phyloP scores from a whole-genome alignment of 768 basidiomycete genomes.

The Collybia sordida region DNA sequence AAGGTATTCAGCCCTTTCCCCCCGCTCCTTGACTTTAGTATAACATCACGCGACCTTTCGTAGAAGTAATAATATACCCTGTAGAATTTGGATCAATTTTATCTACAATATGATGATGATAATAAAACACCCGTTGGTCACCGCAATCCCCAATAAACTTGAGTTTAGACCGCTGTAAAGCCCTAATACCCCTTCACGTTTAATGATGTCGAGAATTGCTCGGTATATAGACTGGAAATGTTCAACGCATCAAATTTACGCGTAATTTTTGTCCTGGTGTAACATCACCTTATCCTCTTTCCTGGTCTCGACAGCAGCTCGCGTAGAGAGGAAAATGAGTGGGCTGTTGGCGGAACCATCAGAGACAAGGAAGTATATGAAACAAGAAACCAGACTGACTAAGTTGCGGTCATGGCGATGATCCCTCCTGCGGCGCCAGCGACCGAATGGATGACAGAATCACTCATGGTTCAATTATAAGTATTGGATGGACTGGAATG shows the following conservation, averaged over 20 bases:
- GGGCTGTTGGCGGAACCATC: conserved; percentile 55
- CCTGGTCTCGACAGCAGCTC: conserved; percentile 89
- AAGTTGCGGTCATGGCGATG: conserved; percentile 85
- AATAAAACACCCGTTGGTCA: conserved; percentile 79
- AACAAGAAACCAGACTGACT: conserved; percentile 46
- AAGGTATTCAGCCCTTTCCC: conserved; percentile 73
- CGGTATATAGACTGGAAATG: conserved; percentile 56
- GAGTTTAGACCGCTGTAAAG: conserved; percentile 87
- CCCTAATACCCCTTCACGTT: conserved; percentile 80
- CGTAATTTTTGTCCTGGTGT: neutral
- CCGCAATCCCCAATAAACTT: conserved; percentile 84
- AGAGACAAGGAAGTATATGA: conserved; percentile 2
- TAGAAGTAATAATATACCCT: conserved; percentile 96
- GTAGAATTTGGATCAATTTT: conserved; percentile 2
- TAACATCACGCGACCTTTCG: conserved; percentile 60
- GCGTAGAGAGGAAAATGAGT: conserved; percentile 87
- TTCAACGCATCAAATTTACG: neutral
- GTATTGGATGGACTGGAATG: neutral
- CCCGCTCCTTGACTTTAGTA: conserved; percentile 54
- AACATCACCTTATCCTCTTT: conserved; percentile 42
- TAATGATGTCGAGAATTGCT: conserved; percentile 72
- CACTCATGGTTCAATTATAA: conserved; percentile 44
- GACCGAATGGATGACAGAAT: conserved; percentile 82
- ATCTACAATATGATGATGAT: neutral
- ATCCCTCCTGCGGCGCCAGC: conserved; percentile 93